phyloP scores from a whole-genome alignment of 441 rosid species.

The Codiaeum variegatum region DNA sequence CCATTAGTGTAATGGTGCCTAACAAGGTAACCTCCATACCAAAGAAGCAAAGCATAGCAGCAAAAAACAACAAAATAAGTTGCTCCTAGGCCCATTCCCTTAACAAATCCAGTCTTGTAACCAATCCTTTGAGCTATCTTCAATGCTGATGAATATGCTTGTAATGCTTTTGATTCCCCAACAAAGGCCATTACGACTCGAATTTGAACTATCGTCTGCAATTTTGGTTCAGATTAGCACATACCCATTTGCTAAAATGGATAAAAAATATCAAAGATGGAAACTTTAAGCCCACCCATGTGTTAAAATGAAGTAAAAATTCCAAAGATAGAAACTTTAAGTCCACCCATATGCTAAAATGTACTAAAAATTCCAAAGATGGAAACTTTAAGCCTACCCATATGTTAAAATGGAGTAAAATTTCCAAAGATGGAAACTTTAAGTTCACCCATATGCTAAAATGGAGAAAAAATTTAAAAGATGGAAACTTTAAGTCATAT shows the following conservation, averaged over 20 bases:
- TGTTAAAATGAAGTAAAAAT: no score
- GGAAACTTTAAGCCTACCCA: no score
- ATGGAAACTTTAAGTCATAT: no score
- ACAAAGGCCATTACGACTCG: conserved; percentile 86
- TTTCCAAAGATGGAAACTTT: no score
- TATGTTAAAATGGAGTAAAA: no score
- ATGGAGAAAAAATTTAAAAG: no score
- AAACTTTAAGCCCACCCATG: neutral
- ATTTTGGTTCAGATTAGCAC: conserved; percentile 28
- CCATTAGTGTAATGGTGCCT: conserved; percentile 95
- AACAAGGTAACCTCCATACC: conserved; percentile 98
- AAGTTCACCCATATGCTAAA: no score
- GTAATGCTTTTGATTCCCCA: conserved; percentile 88
- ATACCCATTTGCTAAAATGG: conserved; percentile 28
- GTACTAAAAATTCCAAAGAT: no score
- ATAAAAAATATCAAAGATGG: neutral
- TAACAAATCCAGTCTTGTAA: conserved; percentile 80
- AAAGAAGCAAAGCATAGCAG: conserved; percentile 88
- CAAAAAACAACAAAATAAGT: conserved; percentile 97
- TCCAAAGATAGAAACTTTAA: no score
- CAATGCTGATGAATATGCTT: conserved; percentile 80
- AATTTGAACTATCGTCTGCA: conserved; percentile 92
- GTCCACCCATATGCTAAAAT: no score
- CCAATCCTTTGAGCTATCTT: conserved; percentile 76
- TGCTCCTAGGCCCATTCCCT: conserved; percentile 97